phyloP scores from a whole-genome alignment of 1,284 basidiomycete species.

The Moesziomyces sp. region DNA sequence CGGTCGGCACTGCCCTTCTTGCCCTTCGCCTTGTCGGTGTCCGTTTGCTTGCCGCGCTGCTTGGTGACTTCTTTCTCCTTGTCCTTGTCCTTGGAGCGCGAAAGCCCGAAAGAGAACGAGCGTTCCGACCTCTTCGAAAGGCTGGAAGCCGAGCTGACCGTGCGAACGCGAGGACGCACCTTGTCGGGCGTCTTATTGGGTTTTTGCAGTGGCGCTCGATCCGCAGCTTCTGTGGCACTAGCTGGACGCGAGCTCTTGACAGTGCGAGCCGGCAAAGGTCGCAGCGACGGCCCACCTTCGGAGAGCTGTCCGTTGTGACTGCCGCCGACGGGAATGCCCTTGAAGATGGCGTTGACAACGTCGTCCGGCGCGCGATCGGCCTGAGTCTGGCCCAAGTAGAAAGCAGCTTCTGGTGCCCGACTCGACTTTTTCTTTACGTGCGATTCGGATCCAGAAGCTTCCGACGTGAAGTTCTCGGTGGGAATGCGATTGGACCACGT shows the following conservation, averaged over 20 bases:
- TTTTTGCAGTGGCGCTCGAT: conserved; percentile 1
- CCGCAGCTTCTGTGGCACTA: conserved; percentile 2
- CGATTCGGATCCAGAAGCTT: conserved; percentile 14
- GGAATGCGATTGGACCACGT: conserved; percentile 44
- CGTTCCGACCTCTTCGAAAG: conserved; percentile 43
- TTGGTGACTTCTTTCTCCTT: conserved; percentile 12
- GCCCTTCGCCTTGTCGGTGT: conserved; percentile 4
- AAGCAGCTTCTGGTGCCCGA: conserved; percentile 12
- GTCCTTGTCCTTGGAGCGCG: conserved; percentile 25
- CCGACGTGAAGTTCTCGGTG: conserved; percentile 25
- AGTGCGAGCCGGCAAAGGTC: conserved; percentile 4
- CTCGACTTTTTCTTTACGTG: conserved; percentile 9
- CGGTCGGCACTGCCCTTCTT: conserved; percentile 8
- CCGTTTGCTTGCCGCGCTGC: conserved; percentile 10
- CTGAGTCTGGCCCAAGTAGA: conserved; percentile 30
- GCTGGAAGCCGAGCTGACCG: conserved; percentile 23
- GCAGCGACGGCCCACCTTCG: conserved; percentile 12
- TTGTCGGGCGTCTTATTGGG: conserved; percentile 19
- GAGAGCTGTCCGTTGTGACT: conserved; percentile 15
- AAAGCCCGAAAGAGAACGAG: conserved; percentile 31
- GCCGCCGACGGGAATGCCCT: conserved; percentile 40
- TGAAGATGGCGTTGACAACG: conserved; percentile 53
- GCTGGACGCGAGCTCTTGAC: conserved; percentile 6
- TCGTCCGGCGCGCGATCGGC: conserved; percentile 51
- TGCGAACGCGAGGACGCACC: conserved; percentile 15